A percentile compares a stretch with the other conserved stretches of the same genome.
Evolutionary conservation across 257 asterid species (phyloP).

Genomic region (Plantago ovata): DNA sequence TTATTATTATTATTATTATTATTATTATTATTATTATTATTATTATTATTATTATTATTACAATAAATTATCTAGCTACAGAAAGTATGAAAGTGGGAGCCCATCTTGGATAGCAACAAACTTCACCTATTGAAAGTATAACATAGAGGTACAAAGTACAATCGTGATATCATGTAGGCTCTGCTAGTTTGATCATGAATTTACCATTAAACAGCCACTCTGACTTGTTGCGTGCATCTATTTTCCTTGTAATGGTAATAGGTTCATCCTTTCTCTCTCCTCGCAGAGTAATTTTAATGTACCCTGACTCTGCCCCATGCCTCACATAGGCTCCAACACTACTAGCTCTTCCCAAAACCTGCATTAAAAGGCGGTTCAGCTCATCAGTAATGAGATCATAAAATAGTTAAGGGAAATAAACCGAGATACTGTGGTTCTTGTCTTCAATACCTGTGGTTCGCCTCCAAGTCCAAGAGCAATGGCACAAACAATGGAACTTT

Average conservation of each 20-base stretch:
- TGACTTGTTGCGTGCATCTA: constrained; percentile 68
- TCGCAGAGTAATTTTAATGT: constrained; percentile 65
- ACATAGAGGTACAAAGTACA: no score
- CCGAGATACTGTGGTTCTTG: constrained; percentile 8
- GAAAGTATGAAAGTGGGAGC: neutral
- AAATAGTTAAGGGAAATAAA: constrained; percentile 14
- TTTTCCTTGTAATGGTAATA: constrained; percentile 61
- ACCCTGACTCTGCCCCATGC: constrained; percentile 91
- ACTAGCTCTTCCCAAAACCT: constrained; percentile 92
- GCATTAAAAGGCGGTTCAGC: constrained; percentile 24
- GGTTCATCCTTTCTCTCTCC: constrained; percentile 52
- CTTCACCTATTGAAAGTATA: no score
- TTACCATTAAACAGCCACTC: constrained; percentile 94
- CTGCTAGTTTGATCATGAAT: neutral
- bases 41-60: no score
- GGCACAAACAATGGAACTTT: constrained; percentile 97
- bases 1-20: no score
- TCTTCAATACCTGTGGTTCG: constrained; percentile 70
- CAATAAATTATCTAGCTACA: neutral
- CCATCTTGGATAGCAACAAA: no score
- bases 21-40: no score
- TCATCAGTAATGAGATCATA: constrained; percentile 4
- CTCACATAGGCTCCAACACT: constrained; percentile 85
- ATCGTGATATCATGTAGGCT: neutral
- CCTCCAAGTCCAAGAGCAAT: constrained; percentile 97